Conservation (phyloP, 1,284 basidiomycete species). For the Ceratorhiza oryzae-sativae region DNA sequence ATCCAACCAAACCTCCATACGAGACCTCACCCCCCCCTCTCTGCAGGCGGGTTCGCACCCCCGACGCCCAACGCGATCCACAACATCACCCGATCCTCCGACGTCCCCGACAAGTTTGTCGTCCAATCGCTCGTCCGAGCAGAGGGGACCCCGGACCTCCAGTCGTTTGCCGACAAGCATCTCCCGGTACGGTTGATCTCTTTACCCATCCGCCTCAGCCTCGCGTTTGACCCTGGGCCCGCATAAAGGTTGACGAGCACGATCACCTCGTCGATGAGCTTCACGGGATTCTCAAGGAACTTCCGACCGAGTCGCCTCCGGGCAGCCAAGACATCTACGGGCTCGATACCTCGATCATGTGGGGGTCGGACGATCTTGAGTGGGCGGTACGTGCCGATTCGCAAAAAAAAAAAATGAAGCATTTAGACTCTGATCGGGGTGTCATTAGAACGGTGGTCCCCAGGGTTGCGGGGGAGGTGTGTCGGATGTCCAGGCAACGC, state of each 20-base stretch:
- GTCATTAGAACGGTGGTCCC: conserved; percentile 61
- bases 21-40: no score
- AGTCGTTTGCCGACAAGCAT: conserved; percentile 56
- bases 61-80: conserved; percentile 65
- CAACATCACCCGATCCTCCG: conserved; percentile 56
- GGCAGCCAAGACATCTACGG: conserved; percentile 75
- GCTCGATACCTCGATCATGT: conserved; percentile 68
- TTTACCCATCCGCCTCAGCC: background rate
- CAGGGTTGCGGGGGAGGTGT: conserved; percentile 62
- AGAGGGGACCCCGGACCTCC: conserved; percentile 57
- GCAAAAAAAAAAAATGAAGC: background rate
- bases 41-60: conserved; percentile 75
- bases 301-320: conserved; percentile 65
- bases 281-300: conserved; percentile 60
- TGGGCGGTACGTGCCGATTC: conserved; percentile 54
- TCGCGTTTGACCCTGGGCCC: conserved; percentile 43
- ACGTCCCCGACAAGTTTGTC: conserved; percentile 52
- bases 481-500: conserved; percentile 60
- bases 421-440: background rate
- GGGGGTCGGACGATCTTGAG: conserved; percentile 62
- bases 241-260: conserved; percentile 45
- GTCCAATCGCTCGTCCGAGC: conserved; percentile 60
- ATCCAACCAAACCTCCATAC: no score
- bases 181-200: conserved; percentile 49
- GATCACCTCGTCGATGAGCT: conserved; percentile 61